These are phyloP conservation scores for Dactylellina sp. DNA, from an alignment of 2,329 filamentous ascomycete genomes.

Conservation along the genomic window DNA sequence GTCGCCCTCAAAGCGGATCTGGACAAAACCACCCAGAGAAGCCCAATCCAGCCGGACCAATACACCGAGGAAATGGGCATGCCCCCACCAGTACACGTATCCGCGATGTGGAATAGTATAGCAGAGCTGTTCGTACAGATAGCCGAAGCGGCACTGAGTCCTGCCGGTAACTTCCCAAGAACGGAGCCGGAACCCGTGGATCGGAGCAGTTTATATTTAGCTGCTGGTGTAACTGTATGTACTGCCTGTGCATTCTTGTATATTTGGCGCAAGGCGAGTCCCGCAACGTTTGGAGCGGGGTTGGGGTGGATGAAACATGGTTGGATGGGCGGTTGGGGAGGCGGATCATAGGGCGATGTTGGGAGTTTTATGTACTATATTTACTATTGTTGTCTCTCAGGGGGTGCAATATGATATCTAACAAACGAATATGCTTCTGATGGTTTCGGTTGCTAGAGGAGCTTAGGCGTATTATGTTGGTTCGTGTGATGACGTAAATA, in stretches of 20 bases:
- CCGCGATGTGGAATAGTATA: slow-evolving; percentile 92
- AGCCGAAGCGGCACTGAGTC: slow-evolving; percentile 90
- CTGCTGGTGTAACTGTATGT: slow-evolving; percentile 69
- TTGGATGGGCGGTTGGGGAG: slow-evolving; percentile 57
- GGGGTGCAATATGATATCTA: too few species aligned
- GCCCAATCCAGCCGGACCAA: slow-evolving; percentile 88
- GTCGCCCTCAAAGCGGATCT: slow-evolving; percentile 93
- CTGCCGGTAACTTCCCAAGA: slow-evolving; percentile 87
- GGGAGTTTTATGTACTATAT: not conserved
- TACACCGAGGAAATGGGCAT: slow-evolving; percentile 88
- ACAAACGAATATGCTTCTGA: not conserved
- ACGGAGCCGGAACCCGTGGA: slow-evolving; percentile 87
- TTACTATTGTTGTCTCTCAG: not conserved
- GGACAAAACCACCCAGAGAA: slow-evolving; percentile 95
- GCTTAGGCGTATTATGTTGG: too few species aligned
- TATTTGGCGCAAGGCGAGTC: slow-evolving; percentile 56
- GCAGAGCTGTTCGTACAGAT: slow-evolving; percentile 91
- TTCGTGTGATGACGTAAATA: too few species aligned
- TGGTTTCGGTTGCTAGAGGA: too few species aligned
- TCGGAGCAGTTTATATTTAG: slow-evolving; percentile 85
- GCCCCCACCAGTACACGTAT: slow-evolving; percentile 91
- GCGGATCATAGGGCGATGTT: slow-evolving; percentile 49
- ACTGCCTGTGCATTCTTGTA: slow-evolving; percentile 55
- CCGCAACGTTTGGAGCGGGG: slow-evolving; percentile 50
- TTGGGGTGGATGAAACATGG: slow-evolving; percentile 56